Conservation (phyloP, 805 yeast genomes). For the Wickerhamomyces alni region DNA sequence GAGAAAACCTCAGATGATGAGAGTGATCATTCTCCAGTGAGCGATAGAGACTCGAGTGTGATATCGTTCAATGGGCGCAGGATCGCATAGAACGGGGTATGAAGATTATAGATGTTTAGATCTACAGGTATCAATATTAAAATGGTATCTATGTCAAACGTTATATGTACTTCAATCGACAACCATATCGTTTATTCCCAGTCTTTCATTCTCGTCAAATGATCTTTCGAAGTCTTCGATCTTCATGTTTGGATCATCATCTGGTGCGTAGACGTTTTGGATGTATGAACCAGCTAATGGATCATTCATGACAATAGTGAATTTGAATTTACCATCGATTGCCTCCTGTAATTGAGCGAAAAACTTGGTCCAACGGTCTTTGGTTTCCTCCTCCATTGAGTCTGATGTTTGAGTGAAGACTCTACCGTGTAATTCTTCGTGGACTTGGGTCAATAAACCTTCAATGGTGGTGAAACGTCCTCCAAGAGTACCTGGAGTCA, state of each 20-base stretch:
- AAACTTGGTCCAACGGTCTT: constrained; percentile 77
- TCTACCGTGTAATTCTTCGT: constrained; percentile 80
- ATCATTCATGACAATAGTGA: constrained; percentile 87
- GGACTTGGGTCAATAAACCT: constrained; percentile 84
- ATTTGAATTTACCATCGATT: constrained; percentile 69
- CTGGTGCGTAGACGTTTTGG: constrained; percentile 99
- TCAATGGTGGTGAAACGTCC: constrained; percentile 97
- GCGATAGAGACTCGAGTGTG: neutral
- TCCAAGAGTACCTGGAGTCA: constrained; percentile 94
- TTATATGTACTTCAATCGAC: constrained; percentile 12
- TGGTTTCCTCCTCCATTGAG: constrained; percentile 78
- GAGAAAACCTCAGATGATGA: neutral
- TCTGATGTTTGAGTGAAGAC: constrained; percentile 85
- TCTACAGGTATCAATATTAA: no score
- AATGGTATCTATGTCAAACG: no score
- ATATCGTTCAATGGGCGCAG: neutral
- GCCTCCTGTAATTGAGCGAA: constrained; percentile 73
- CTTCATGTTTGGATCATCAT: constrained; percentile 91
- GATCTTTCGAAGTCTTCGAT: constrained; percentile 90
- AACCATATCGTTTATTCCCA: constrained; percentile 60
- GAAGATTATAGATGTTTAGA: no score
- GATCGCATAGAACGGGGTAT: neutral
- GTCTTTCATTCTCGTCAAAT: constrained; percentile 80
- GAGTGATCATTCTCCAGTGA: neutral
- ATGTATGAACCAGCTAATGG: constrained; percentile 94